Evolutionary conservation across 2,329 filamentous ascomycete species (phyloP).

Genomic region (Trichoderma citrinoviride): DNA sequence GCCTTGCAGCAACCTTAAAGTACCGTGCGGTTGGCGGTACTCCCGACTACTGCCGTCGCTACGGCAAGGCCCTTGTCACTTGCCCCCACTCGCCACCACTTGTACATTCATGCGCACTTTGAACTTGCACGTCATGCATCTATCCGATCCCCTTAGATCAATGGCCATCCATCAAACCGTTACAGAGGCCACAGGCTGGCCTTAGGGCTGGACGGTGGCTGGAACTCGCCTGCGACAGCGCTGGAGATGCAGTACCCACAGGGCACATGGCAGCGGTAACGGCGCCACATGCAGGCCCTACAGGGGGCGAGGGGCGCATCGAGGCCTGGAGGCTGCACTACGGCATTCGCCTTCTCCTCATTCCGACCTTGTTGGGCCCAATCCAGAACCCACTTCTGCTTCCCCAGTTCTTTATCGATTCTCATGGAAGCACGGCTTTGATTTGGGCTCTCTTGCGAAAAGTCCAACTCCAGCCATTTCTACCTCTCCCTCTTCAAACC

Average conservation of each 20-base stretch:
- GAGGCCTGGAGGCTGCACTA: neutral
- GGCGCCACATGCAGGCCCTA: neutral
- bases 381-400: conserved; percentile 15
- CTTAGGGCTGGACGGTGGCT: conserved; percentile 11
- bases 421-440: neutral
- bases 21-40: neutral
- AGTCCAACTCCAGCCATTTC: neutral
- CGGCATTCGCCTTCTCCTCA: conserved; percentile 11
- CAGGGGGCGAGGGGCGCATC: conserved; percentile 5
- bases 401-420: conserved; percentile 19
- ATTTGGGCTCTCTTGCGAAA: conserved; percentile 16
- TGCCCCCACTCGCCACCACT: conserved; percentile 8
- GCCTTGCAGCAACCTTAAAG: neutral
- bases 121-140: conserved; percentile 2
- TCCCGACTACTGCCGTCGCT: neutral
- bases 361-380: conserved; percentile 11
- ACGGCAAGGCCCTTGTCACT: neutral
- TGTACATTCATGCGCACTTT: neutral
- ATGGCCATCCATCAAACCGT: neutral
- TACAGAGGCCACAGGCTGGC: neutral
- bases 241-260: conserved; percentile 11
- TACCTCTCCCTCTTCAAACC: neutral
- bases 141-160: conserved; percentile 12
- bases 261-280: conserved; percentile 23
- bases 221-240: neutral